Evolutionary conservation across 1,139 yeast species (phyloP).

Genomic region (Nakaseomyces nivariensis): DNA sequence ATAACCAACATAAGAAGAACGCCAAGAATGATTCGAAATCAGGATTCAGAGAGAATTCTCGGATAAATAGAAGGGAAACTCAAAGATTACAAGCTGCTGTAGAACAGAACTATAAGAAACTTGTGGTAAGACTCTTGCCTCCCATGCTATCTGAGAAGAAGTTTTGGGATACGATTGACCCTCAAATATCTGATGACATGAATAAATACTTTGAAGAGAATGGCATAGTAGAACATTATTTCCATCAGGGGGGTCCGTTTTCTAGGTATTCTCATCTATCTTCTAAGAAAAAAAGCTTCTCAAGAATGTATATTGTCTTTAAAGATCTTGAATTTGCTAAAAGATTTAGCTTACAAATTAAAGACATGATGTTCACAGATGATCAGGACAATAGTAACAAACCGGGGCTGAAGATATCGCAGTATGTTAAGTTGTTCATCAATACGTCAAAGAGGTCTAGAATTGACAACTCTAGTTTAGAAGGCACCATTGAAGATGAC

Average conservation of each 20-base stretch:
- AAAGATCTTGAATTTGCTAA: background rate
- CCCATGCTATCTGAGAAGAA: slow-evolving; percentile 23
- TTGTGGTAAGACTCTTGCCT: slow-evolving; percentile 27
- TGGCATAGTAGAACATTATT: background rate
- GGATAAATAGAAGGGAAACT: slow-evolving; percentile 5
- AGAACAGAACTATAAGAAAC: slow-evolving; percentile 9
- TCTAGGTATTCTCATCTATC: background rate
- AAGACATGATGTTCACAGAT: slow-evolving; percentile 19
- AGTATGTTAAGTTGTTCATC: slow-evolving; percentile 17
- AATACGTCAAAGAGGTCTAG: slow-evolving; percentile 5
- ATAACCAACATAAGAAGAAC: slow-evolving; percentile 5
- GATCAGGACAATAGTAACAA: slow-evolving; percentile 20
- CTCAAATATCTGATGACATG: background rate
- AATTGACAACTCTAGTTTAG: slow-evolving; percentile 6
- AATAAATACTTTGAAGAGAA: slow-evolving; percentile 8
- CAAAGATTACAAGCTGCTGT: slow-evolving; percentile 8
- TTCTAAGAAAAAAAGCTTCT: background rate
- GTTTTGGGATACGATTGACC: slow-evolving; percentile 12
- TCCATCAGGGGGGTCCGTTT: background rate
- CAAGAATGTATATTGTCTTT: background rate
- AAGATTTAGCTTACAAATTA: slow-evolving; percentile 10
- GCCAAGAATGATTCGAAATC: background rate
- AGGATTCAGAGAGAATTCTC: background rate
- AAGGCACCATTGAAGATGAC: slow-evolving; percentile 22
- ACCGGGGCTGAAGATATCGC: slow-evolving; percentile 17